Evolutionary conservation across 2,329 filamentous ascomycete species (phyloP), one percentile per base, ranked within the genome.

Genomic region (Phyllosticta citribraziliensis): DNA sequence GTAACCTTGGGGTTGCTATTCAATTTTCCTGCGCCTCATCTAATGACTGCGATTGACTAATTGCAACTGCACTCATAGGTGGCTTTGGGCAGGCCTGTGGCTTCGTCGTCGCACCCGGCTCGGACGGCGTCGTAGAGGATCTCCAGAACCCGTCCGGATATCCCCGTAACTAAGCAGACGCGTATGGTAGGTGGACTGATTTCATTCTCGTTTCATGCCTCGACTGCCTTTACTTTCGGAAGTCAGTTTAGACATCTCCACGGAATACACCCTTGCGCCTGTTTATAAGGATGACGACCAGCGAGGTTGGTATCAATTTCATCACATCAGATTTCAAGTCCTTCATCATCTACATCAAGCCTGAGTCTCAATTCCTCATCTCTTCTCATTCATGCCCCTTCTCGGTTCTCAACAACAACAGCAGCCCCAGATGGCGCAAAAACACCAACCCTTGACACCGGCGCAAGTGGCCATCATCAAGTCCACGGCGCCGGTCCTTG

Each of bases 401-500:
- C 40, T 47, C 40, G 40, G 40, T 14, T 47, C 40, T 47, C 40
- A 47, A 47, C 12, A 17, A 40, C 35, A 47, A 47, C 40, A 47
- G 19, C 12, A 47, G 14, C 40, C 1, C n/a, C 40, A 47, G n/a
- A 47, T 47, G 40, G 40, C 40, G n/a, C 40, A 17, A 47, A 47
- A 47, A 14, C 40, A 47, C n/a, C 40, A 47, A n/a, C 14, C 40
- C 40, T 76, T 90, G 62, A 85, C 86, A 11, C 75, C 80, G 25
- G 76, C 80, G 56, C 86, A 91, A 75, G 78, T 82, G 62, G 75
- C 80, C 57, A 80, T 87, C 68, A 84, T 91, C 73, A 86, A 85
- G 72, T 80, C 84, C 57, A 91, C 88, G 5, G 83, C 89, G 63
- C 88, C 88, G 2, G 80, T 86, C 35, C 80, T 91, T 2, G 80